Base-by-base conservation (phyloP, 1,284 basidiomycete genomes). In the Microstroma glucosiphilum region DNA sequence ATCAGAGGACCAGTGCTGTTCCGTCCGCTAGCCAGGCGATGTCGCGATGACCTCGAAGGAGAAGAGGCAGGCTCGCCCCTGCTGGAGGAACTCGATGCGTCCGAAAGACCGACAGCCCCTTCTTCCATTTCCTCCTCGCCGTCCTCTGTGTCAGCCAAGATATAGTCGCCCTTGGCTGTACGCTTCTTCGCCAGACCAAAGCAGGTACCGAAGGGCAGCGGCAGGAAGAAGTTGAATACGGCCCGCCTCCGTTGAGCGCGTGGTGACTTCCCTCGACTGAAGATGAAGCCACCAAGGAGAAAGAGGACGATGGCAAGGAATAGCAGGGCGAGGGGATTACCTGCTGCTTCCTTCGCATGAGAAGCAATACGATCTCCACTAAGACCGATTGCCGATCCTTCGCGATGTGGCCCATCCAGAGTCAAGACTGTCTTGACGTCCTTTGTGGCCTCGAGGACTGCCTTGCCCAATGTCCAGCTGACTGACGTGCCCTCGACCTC, bases 391-490 rank as follows among this genome's bases (percentile, higher is more conserved):
- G n/a, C 40, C 12, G 21, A 55, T 15, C 49, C 37, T 58, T 59
- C n/a, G 56, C 60, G 26, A 43, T 21, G 19, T 30, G 46, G 40
- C 49, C 7, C 53, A 37, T 8, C 21, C 19, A 21, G 21, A 3
- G 56, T 25, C 56, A 55, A 55, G 25, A 62, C 30, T 30, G 42
- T 55, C 17, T 59, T 51, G 55, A 77, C 69, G 43, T 74, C 72
- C 23, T 62, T 90, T 80, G 89, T 91, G 11, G 94, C 94, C 81
- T 97, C 94, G 42, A 97, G 84, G 0, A 98, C 92, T 87, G 97
- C 96, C 80, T 97, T 97, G 54, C 96, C 94, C 37, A 98, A 83
- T 2, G 94, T 97, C 94, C 94, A 98, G 71, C 87, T 92, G 75
- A 99, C 92, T 41, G 91, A 90, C 58, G 96, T 91, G 71, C 90